Conservation (phyloP, 305 asterid species). For the Fraxinus paxiana region DNA sequence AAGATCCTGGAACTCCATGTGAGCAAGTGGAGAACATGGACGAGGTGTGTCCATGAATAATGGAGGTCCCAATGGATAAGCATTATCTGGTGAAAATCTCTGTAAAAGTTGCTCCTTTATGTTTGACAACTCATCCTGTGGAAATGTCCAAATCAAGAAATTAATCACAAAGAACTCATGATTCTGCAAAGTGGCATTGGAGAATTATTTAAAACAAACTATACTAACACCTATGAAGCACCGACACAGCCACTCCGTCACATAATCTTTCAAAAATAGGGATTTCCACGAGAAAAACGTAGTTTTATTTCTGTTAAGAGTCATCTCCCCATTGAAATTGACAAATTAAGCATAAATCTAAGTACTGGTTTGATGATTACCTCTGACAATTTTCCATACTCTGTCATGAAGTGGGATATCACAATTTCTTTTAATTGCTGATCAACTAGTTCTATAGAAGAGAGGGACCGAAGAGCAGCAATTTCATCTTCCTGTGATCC, state of each 20-base stretch:
- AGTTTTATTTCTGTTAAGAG: neutral
- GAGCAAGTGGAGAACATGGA: slow-evolving; percentile 48
- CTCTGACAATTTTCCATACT: slow-evolving; percentile 36
- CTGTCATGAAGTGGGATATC: slow-evolving; percentile 34
- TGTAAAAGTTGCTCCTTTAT: slow-evolving; percentile 34
- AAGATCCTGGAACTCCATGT: slow-evolving; percentile 37
- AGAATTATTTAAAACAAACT: neutral
- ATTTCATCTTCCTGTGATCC: slow-evolving; percentile 43
- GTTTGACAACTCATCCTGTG: slow-evolving; percentile 37
- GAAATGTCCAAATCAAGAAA: neutral
- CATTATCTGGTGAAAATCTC: slow-evolving; percentile 44
- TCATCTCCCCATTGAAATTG: neutral
- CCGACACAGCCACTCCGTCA: neutral
- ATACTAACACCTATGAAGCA: neutral
- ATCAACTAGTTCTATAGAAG: slow-evolving; percentile 31
- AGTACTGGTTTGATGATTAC: slow-evolving; percentile 24
- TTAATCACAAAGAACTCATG: neutral
- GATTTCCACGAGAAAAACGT: neutral
- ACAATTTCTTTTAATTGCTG: slow-evolving; percentile 36
- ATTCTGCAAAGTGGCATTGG: neutral
- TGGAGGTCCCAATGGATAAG: slow-evolving; percentile 42
- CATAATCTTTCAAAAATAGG: neutral
- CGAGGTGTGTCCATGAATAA: slow-evolving; percentile 49
- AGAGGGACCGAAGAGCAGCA: slow-evolving; percentile 39
- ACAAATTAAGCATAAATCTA: slow-evolving; percentile 1